Evolutionary conservation across 345 rosid genomes (phyloP).

Genomic region (Citrus sp.): DNA sequence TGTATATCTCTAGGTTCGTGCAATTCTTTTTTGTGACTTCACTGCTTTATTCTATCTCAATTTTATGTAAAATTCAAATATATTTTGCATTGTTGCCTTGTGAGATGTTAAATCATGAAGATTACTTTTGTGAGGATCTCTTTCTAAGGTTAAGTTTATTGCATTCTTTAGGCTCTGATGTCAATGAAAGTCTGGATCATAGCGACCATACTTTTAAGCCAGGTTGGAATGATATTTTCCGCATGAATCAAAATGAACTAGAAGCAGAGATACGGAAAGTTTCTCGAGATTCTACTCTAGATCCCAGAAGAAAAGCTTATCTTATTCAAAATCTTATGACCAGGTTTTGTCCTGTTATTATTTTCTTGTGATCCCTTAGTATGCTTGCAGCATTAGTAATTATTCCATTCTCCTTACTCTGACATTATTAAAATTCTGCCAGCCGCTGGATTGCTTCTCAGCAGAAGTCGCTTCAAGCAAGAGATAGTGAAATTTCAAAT

Average conservation of each 20-base stretch:
- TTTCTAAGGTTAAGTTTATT: not conserved
- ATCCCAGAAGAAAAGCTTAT: conserved; percentile 70
- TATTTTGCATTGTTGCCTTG: conserved; percentile 1
- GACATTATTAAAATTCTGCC: conserved; percentile 18
- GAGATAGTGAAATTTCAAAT: conserved; percentile 38
- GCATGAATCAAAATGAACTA: conserved; percentile 73
- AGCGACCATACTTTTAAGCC: conserved; percentile 53
- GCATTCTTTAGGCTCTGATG: conserved; percentile 31
- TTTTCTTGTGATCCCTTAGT: conserved; percentile 1
- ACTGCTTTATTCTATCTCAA: not conserved
- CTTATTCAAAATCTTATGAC: conserved; percentile 76
- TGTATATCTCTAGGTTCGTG: conserved; percentile 43
- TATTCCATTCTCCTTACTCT: conserved; percentile 10
- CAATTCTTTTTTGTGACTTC: not conserved
- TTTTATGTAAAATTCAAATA: conserved; percentile 7
- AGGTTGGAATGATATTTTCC: conserved; percentile 65
- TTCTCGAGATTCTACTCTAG: conserved; percentile 75
- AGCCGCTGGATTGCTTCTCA: conserved; percentile 83
- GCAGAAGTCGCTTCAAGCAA: conserved; percentile 46
- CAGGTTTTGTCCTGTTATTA: conserved; percentile 38
- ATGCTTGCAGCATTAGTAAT: not conserved
- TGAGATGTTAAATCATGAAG: conserved; percentile 12
- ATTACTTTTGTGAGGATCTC: conserved; percentile 7
- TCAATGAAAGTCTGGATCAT: conserved; percentile 40
- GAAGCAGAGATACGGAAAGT: conserved; percentile 66